Conservation (phyloP, 176 grass and related monocot genomes). For the Triticum aestivum region DNA sequence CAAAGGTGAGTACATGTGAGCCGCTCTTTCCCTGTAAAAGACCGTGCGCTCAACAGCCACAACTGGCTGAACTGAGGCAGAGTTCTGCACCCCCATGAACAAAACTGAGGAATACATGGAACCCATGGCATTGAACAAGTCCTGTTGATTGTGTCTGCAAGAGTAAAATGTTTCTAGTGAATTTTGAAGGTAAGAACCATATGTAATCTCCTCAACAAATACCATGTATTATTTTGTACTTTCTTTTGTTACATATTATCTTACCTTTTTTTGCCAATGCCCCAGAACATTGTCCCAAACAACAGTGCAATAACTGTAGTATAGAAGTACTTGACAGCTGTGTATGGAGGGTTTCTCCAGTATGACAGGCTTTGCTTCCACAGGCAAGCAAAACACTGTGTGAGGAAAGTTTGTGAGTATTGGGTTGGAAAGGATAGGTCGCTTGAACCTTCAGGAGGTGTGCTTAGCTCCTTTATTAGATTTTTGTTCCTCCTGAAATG, state of each 20-base stretch:
- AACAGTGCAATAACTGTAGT: conserved; percentile 65
- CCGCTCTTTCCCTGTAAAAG: conserved; percentile 82
- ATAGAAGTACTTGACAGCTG: conserved; percentile 75
- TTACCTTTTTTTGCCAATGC: conserved; percentile 67
- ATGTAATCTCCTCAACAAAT: background rate
- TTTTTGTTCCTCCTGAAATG: conserved; percentile 57
- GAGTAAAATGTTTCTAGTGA: conserved; percentile 10
- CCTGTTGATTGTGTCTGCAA: conserved; percentile 61
- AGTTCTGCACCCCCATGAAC: conserved; percentile 76
- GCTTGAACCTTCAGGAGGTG: conserved; percentile 56
- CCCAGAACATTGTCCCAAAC: conserved; percentile 93
- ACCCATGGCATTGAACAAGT: conserved; percentile 87
- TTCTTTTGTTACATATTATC: background rate
- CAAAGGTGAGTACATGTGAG: conserved; percentile 84
- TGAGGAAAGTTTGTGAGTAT: conserved; percentile 63
- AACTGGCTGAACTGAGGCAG: conserved; percentile 64
- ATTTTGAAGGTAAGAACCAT: background rate
- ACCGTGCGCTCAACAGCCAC: conserved; percentile 74
- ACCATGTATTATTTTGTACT: background rate
- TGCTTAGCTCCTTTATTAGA: conserved; percentile 68
- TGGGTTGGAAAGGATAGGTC: conserved; percentile 70
- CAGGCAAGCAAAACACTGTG: conserved; percentile 75
- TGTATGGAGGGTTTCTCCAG: conserved; percentile 96
- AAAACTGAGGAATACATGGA: conserved; percentile 83
- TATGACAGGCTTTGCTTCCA: conserved; percentile 89